These are phyloP conservation scores for Aureobasidium sp. DNA, from an alignment of 2,329 filamentous ascomycete species.

Conservation along the genomic window DNA sequence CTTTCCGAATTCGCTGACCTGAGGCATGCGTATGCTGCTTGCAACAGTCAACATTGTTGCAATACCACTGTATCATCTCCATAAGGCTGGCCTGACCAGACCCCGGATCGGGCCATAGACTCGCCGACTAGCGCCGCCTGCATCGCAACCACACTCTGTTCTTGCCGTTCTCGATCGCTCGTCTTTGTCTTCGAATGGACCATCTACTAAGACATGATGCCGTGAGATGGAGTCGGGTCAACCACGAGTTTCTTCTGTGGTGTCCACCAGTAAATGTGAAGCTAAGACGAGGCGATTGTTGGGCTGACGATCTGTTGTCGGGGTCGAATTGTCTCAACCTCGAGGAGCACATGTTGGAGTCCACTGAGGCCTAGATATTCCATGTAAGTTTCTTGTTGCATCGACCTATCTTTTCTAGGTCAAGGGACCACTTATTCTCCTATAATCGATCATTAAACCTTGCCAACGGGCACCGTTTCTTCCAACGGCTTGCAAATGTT, in stretches of 20 bases:
- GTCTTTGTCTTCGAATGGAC: too few species aligned
- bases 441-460: not conserved
- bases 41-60: too few species aligned
- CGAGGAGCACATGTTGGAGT: not conserved
- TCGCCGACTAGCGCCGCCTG: not conserved
- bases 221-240: too few species aligned
- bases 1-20: too few species aligned
- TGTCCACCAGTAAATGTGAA: too few species aligned
- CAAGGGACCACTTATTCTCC: slow-evolving; percentile 2
- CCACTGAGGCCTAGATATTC: not conserved
- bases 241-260: too few species aligned
- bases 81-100: not conserved
- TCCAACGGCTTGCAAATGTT: slow-evolving; percentile 7
- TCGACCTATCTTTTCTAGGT: slow-evolving; percentile 1
- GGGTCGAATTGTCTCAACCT: not conserved
- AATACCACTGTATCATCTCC: too few species aligned
- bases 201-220: too few species aligned
- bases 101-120: not conserved
- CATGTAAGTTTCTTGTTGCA: not conserved
- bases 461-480: slow-evolving; percentile 3
- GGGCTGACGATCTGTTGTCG: too few species aligned
- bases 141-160: not conserved
- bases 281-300: too few species aligned
- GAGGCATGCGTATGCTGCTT: too few species aligned
- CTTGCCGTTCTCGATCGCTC: not conserved